Evolutionary conservation across 768 basidiomycete species (phyloP).

Genomic region (Trametes punicea): DNA sequence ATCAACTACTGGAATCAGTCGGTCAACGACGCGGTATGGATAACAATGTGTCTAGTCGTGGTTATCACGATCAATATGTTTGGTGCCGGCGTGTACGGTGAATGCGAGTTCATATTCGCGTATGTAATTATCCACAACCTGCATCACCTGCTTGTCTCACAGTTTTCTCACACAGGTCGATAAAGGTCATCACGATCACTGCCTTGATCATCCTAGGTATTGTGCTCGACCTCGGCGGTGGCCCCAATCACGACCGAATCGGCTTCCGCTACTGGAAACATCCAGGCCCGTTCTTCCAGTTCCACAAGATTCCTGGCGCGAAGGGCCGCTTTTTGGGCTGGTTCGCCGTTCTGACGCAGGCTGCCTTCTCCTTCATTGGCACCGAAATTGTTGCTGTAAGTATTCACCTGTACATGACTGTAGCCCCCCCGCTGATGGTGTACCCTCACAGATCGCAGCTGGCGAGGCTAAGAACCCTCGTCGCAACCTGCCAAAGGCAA

Average conservation of each 20-base stretch:
- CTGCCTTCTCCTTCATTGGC: conserved; percentile 91
- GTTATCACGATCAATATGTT: conserved; percentile 73
- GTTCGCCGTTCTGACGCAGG: conserved; percentile 74
- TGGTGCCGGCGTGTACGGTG: conserved; percentile 78
- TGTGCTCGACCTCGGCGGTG: conserved; percentile 85
- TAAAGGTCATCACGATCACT: conserved; percentile 85
- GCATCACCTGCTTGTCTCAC: neutral
- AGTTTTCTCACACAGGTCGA: conserved; percentile 44
- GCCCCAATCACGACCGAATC: conserved; percentile 69
- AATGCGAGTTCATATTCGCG: conserved; percentile 86
- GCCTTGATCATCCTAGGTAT: conserved; percentile 57
- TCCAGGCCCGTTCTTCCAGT: conserved; percentile 87
- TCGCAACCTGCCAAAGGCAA: conserved; percentile 56
- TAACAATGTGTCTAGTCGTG: conserved; percentile 71
- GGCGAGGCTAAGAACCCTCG: conserved; percentile 91
- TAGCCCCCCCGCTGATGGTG: neutral
- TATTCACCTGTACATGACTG: neutral
- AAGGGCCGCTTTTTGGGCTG: conserved; percentile 76
- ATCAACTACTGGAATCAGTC: conserved; percentile 62
- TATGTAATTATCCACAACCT: conserved; percentile 27
- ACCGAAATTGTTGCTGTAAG: conserved; percentile 90
- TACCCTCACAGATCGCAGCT: conserved; percentile 65
- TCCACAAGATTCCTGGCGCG: conserved; percentile 53
- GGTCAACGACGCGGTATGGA: conserved; percentile 73
- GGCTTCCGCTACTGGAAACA: conserved; percentile 82